phyloP scores from a whole-genome alignment of 2,329 filamentous ascomycete species.

The Penicillium expansum region DNA sequence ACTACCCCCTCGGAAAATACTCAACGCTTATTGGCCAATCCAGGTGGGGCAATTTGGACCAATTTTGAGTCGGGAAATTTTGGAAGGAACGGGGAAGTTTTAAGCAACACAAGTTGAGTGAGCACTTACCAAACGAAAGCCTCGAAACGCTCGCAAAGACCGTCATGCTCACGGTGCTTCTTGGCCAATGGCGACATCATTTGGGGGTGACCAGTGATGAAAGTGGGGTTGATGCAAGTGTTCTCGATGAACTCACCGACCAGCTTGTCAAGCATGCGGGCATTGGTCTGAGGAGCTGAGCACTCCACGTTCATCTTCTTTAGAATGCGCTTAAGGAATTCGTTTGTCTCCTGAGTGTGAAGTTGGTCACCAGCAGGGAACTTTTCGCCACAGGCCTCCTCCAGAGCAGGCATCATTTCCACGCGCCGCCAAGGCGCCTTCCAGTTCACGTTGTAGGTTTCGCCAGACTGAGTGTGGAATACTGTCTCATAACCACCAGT shows the following conservation, averaged over 20 bases:
- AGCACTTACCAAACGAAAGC: conserved; percentile 68
- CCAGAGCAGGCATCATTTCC: conserved; percentile 92
- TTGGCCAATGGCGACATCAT: conserved; percentile 97
- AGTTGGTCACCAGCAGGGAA: conserved; percentile 88
- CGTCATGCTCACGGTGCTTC: conserved; percentile 76
- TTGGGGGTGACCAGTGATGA: conserved; percentile 78
- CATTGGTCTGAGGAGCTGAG: conserved; percentile 84
- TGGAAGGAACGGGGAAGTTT: background rate
- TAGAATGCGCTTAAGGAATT: conserved; percentile 79
- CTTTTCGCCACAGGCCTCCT: conserved; percentile 85
- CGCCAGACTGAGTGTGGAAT: conserved; percentile 82
- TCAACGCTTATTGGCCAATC: background rate
- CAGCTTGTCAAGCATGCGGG: conserved; percentile 94
- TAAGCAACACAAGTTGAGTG: background rate
- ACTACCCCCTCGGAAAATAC: rapidly evolving
- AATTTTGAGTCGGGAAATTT: background rate
- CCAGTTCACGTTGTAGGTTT: conserved; percentile 93
- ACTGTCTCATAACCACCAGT: conserved; percentile 81
- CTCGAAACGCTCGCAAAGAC: conserved; percentile 95
- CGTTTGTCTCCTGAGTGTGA: conserved; percentile 83
- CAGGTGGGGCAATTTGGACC: background rate
- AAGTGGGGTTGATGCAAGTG: conserved; percentile 88
- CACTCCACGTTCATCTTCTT: conserved; percentile 91
- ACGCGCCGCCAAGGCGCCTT: conserved; percentile 87
- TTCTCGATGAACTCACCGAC: conserved; percentile 94